Conservation (phyloP, 129 eudicot genomes). For the Flaveria bidentis region DNA sequence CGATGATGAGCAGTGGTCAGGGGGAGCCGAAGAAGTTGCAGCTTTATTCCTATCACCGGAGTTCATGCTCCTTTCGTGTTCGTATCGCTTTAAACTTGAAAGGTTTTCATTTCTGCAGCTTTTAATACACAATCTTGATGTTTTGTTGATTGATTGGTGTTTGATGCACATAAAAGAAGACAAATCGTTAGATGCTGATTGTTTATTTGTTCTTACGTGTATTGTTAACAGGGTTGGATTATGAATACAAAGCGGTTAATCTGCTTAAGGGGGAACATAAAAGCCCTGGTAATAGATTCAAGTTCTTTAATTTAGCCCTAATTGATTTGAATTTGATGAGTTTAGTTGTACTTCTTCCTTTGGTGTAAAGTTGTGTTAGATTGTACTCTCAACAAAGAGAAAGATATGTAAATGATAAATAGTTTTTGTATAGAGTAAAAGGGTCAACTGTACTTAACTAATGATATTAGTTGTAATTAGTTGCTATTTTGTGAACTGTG, state of each 20-base stretch:
- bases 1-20: conserved; percentile 22
- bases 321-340: neutral
- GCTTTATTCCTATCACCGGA: conserved; percentile 70
- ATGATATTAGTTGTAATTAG: no score
- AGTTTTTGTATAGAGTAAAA: no score
- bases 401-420: neutral
- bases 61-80: conserved; percentile 83
- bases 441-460: no score
- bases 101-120: conserved; percentile 36
- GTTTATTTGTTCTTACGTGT: neutral
- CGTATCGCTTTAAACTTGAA: conserved; percentile 86
- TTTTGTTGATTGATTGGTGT: neutral
- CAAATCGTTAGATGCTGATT: neutral
- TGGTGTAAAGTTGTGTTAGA: neutral
- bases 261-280: conserved; percentile 75
- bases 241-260: conserved; percentile 76
- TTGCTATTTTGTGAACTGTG: neutral
- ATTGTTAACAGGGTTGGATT: conserved; percentile 61
- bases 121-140: neutral
- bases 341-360: neutral
- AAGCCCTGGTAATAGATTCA: conserved; percentile 50
- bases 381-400: neutral
- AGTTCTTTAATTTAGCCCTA: neutral
- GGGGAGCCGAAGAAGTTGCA: conserved; percentile 54
- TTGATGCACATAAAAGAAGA: neutral